Conservation (phyloP, 2,329 filamentous ascomycete genomes). For the Neofusicoccum kwambonambiense region DNA sequence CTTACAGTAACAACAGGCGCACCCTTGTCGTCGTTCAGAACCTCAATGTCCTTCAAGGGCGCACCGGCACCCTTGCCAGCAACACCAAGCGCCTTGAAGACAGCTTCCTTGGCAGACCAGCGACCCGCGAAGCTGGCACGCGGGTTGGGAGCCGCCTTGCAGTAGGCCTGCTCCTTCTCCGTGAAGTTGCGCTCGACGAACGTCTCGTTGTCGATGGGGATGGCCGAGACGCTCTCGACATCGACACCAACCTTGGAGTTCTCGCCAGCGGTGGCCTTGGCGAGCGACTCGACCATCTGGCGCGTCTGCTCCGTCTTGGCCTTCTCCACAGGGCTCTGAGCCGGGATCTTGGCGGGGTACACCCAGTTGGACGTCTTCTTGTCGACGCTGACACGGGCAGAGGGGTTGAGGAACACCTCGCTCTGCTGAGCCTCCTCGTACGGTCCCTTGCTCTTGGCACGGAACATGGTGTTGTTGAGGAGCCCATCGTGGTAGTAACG, state of each 20-base stretch:
- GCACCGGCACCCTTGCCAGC: constrained; percentile 84
- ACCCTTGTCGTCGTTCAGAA: constrained; percentile 75
- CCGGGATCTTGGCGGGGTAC: constrained; percentile 63
- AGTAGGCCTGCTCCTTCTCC: constrained; percentile 78
- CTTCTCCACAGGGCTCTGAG: constrained; percentile 58
- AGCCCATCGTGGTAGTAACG: constrained; percentile 97
- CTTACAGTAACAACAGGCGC: constrained; percentile 83
- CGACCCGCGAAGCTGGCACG: constrained; percentile 91
- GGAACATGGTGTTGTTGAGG: constrained; percentile 97
- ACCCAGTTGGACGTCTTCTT: constrained; percentile 80
- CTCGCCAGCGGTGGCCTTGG: constrained; percentile 58
- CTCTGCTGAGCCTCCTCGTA: constrained; percentile 86
- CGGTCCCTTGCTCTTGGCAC: constrained; percentile 87
- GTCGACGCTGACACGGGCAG: constrained; percentile 79
- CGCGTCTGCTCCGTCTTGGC: constrained; percentile 62
- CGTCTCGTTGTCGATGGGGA: constrained; percentile 92
- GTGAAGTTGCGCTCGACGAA: constrained; percentile 97
- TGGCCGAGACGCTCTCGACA: constrained; percentile 80
- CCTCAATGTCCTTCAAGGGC: constrained; percentile 91
- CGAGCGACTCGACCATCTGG: constrained; percentile 74
- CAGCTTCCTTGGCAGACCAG: constrained; percentile 97
- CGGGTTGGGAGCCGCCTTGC: constrained; percentile 72
- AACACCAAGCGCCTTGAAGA: constrained; percentile 95
- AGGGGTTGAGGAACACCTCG: constrained; percentile 89
- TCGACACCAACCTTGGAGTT: constrained; percentile 87